Conservation (phyloP, 495 filamentous ascomycete species). For the Penicillium crystallinum region DNA sequence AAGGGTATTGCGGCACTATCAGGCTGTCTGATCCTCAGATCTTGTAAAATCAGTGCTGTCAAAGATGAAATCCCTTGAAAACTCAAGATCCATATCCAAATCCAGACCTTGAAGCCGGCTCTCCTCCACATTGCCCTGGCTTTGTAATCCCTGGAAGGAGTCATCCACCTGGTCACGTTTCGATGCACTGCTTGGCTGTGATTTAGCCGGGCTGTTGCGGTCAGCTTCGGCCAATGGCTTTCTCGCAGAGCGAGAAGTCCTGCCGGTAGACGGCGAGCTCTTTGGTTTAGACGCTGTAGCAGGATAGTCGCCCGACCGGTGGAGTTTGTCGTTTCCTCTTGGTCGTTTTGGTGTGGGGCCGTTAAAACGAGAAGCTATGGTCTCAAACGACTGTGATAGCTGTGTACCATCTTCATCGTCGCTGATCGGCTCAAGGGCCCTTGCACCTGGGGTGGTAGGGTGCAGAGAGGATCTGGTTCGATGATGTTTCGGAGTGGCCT, state of each 20-base stretch:
- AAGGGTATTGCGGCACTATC: neutral
- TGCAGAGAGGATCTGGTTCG: slow-evolving; percentile 14
- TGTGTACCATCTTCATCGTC: slow-evolving; percentile 19
- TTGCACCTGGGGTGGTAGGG: slow-evolving; percentile 5
- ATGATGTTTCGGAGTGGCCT: slow-evolving; percentile 17
- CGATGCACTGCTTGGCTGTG: slow-evolving; percentile 10
- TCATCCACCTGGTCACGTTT: slow-evolving; percentile 9
- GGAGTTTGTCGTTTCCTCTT: slow-evolving; percentile 10
- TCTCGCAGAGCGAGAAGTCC: neutral
- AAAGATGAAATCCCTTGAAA: slow-evolving; percentile 35
- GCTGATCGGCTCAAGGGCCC: slow-evolving; percentile 13
- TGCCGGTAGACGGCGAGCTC: neutral
- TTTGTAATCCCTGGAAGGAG: slow-evolving; percentile 7
- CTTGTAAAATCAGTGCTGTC: slow-evolving; percentile 31
- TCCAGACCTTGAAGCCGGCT: slow-evolving; percentile 28
- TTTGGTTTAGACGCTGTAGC: neutral
- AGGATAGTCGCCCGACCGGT: neutral
- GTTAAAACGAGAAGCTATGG: slow-evolving; percentile 10
- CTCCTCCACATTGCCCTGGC: slow-evolving; percentile 7
- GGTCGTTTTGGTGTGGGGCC: slow-evolving; percentile 30
- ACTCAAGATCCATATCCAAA: slow-evolving; percentile 38
- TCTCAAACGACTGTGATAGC: slow-evolving; percentile 21
- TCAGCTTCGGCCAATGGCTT: slow-evolving; percentile 22
- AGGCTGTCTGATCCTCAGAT: slow-evolving; percentile 14
- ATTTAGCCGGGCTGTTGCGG: slow-evolving; percentile 26